Evolutionary conservation across 495 filamentous ascomycete genomes (phyloP), one percentile per base, ranked within the genome.

Genomic region (Aspergillus olivimuriae): DNA sequence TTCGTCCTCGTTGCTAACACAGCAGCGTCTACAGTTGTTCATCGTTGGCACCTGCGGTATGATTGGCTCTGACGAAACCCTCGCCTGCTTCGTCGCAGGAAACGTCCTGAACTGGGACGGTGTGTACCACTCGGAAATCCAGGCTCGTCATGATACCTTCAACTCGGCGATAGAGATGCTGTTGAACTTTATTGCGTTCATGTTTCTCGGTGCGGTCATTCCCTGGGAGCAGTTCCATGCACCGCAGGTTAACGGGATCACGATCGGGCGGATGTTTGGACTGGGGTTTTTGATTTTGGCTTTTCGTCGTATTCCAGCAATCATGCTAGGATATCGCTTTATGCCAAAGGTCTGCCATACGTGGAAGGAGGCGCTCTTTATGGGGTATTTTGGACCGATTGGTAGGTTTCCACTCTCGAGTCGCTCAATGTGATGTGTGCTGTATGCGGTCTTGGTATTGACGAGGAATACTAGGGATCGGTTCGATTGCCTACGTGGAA

Each of bases 141-240:
- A 66, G 32, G 46, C 49, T 4, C 51, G 65, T 32, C 65, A 65
- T 43, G 65, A 69, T 39, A 63, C 65, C 0, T 69, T 69, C 47
- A 69, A 69, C 33, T 47, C 50, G 0, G 47, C 62, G 0, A 51
- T 69, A 12, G 65, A 67, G 30, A 56, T 51, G 0, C 21, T 65
- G 1, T 30, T 75, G 31, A 72, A 73, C 21, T 61, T 64, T 22
- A 64, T 43, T 1, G 58, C 55, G 4, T 76, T 74, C 48, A 61
- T 74, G 37, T 75, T 68, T 15, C 60, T 68, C 6, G 73, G 67
- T 0, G 58, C 58, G 5, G 58, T 58, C 23, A 64, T 69, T 60
- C 67, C 67, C 3, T 69, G 65, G 65, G 43, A 61, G 4, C 50
- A 59, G 12, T 56, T 64, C 22, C 53, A 62, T 14, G 43, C 58